A percentile compares a stretch with the other conserved stretches of the same genome.
phyloP scores from a whole-genome alignment of 805 yeast genomes.

The Scheffersomyces coipomensis region DNA sequence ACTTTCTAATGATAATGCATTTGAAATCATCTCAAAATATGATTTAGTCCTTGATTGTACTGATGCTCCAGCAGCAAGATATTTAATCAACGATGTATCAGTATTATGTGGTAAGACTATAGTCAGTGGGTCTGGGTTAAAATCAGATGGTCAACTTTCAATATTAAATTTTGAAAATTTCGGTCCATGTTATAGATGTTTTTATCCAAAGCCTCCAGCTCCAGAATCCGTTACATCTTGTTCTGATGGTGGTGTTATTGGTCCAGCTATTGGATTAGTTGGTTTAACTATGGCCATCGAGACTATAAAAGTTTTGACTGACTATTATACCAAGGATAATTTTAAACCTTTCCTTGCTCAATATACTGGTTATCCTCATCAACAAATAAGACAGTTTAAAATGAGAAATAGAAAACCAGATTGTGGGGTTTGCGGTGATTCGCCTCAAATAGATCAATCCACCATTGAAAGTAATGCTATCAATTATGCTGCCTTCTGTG shows the following conservation, averaged over 20 bases:
- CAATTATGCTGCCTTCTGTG: constrained; percentile 78
- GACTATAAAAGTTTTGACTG: constrained; percentile 69
- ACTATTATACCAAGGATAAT: constrained; percentile 44
- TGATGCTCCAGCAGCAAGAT: constrained; percentile 86
- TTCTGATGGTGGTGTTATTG: constrained; percentile 89
- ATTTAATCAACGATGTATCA: constrained; percentile 81
- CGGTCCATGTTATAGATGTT: constrained; percentile 95
- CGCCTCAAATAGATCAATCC: constrained; percentile 48
- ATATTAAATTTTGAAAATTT: constrained; percentile 59
- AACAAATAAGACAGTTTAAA: constrained; percentile 67
- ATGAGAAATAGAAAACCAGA: constrained; percentile 65
- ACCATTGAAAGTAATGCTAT: constrained; percentile 46
- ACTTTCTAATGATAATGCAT: constrained; percentile 56
- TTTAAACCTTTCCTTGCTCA: constrained; percentile 70
- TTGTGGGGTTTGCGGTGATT: constrained; percentile 66
- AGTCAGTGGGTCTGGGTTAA: constrained; percentile 89
- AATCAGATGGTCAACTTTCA: constrained; percentile 86
- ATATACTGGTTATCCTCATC: constrained; percentile 67
- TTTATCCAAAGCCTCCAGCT: constrained; percentile 88
- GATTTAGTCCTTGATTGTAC: constrained; percentile 91
- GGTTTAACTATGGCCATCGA: constrained; percentile 91
- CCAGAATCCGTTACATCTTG: constrained; percentile 82
- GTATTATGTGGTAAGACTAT: constrained; percentile 68
- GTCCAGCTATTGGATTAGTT: constrained; percentile 92
- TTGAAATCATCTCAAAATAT: constrained; percentile 58